These are phyloP conservation scores for Xerocomus tenax DNA, from an alignment of 1,284 basidiomycete genomes.

Conservation along the genomic window DNA sequence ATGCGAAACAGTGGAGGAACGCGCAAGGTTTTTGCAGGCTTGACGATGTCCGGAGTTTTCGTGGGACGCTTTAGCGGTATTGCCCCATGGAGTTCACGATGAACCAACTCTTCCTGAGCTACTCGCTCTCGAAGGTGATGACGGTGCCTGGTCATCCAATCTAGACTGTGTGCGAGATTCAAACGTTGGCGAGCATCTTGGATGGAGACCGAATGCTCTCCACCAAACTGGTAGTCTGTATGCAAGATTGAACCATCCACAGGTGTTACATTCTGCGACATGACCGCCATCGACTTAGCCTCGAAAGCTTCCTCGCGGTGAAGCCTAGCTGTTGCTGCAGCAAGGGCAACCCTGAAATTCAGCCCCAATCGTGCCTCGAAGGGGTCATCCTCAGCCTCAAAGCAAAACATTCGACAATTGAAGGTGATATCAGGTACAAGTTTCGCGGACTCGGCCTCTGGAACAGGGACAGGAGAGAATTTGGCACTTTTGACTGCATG, in stretches of 20 bases:
- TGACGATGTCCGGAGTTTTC: slow-evolving; percentile 30
- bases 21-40: slow-evolving; percentile 33
- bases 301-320: slow-evolving; percentile 77
- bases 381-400: slow-evolving; percentile 85
- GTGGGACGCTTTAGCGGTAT: slow-evolving; percentile 26
- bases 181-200: slow-evolving; percentile 71
- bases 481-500: slow-evolving; percentile 40
- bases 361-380: slow-evolving; percentile 77
- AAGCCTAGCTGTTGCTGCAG: slow-evolving; percentile 67
- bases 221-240: slow-evolving; percentile 49
- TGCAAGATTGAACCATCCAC: slow-evolving; percentile 16
- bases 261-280: slow-evolving; percentile 31
- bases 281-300: slow-evolving; percentile 65
- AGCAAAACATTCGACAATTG: slow-evolving; percentile 49
- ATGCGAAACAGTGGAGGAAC: slow-evolving; percentile 72
- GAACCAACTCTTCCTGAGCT: slow-evolving; percentile 26
- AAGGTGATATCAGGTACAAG: slow-evolving; percentile 59
- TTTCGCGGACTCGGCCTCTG: slow-evolving; percentile 66
- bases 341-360: slow-evolving; percentile 70
- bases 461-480: slow-evolving; percentile 45
- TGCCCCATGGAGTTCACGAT: slow-evolving; percentile 32
- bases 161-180: slow-evolving; percentile 65
- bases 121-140: slow-evolving; percentile 32
- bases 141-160: slow-evolving; percentile 62
- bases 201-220: slow-evolving; percentile 58